These are phyloP conservation scores for Solanum piurae DNA, from an alignment of 257 asterid species.

Conservation along the genomic window DNA sequence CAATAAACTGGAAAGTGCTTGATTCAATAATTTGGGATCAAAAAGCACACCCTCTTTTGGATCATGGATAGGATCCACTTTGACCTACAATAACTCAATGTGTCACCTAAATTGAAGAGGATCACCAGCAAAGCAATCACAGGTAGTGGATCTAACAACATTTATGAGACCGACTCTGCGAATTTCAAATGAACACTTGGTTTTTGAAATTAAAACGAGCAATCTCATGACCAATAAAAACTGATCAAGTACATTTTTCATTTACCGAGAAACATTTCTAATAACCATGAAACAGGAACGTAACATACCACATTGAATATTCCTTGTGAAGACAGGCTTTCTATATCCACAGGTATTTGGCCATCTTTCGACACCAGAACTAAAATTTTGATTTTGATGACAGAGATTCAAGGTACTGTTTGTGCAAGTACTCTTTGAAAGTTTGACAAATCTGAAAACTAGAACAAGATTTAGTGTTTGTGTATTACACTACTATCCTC, in stretches of 20 bases:
- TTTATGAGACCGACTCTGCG: not conserved
- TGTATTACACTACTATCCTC: no score
- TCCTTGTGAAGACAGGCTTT: conserved; percentile 50
- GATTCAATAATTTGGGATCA: conserved; percentile 64
- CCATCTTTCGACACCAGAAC: conserved; percentile 64
- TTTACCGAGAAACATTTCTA: not conserved
- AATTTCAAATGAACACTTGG: not conserved
- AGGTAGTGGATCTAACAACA: not conserved
- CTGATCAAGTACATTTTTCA: not conserved
- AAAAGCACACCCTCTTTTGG: conserved; percentile 51
- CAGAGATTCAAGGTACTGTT: no score
- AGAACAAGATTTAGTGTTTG: no score
- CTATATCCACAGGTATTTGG: conserved; percentile 52
- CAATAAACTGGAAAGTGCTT: conserved; percentile 48
- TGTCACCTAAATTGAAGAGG: not conserved
- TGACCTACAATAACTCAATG: conserved; percentile 36
- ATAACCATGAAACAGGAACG: not conserved
- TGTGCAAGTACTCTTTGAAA: no score
- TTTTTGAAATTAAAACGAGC: not conserved
- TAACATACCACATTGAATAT: conserved; percentile 51
- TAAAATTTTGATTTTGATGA: no score
- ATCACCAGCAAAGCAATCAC: not conserved
- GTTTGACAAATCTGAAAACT: no score
- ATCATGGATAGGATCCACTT: conserved; percentile 79
- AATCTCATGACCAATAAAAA: not conserved